A percentile compares a stretch with the other conserved stretches of the same genome.
Evolutionary conservation across 345 rosid genomes (phyloP).

Genomic region (Lumnitzera littorea): DNA sequence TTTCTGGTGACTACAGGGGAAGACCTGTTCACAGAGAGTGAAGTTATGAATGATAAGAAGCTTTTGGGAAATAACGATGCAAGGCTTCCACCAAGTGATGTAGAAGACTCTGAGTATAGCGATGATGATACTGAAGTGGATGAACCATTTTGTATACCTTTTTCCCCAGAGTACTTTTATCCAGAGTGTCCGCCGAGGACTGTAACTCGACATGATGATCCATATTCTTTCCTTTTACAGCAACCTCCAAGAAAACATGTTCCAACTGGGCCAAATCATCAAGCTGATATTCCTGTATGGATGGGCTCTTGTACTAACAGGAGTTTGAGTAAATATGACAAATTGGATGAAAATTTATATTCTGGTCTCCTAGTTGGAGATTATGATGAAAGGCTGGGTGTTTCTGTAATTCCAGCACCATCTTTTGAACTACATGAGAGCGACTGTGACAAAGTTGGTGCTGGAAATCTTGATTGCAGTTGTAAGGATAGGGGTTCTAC

Average conservation of each 20-base stretch:
- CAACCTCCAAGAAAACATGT: constrained; percentile 31
- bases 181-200: constrained; percentile 20
- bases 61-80: constrained; percentile 1
- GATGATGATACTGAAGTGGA: constrained; percentile 23
- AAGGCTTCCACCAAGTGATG: constrained; percentile 18
- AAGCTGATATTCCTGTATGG: constrained; percentile 52
- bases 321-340: constrained; percentile 6
- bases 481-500: constrained; percentile 50
- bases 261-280: constrained; percentile 51
- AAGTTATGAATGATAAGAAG: constrained; percentile 16
- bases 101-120: constrained; percentile 20
- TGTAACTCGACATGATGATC: constrained; percentile 25
- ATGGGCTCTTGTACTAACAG: constrained; percentile 7
- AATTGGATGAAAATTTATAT: not conserved
- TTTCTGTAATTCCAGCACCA: constrained; percentile 52
- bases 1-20: constrained; percentile 16
- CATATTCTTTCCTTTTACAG: constrained; percentile 16
- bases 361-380: constrained; percentile 6
- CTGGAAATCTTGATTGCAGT: constrained; percentile 31
- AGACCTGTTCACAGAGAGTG: constrained; percentile 3
- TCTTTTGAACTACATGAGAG: constrained; percentile 17
- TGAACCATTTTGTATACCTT: constrained; percentile 12
- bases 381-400: constrained; percentile 24
- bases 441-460: constrained; percentile 20
- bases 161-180: constrained; percentile 40